Conservation (phyloP, 108 stramenopile species). For the Hondaea fermentalgiana region DNA sequence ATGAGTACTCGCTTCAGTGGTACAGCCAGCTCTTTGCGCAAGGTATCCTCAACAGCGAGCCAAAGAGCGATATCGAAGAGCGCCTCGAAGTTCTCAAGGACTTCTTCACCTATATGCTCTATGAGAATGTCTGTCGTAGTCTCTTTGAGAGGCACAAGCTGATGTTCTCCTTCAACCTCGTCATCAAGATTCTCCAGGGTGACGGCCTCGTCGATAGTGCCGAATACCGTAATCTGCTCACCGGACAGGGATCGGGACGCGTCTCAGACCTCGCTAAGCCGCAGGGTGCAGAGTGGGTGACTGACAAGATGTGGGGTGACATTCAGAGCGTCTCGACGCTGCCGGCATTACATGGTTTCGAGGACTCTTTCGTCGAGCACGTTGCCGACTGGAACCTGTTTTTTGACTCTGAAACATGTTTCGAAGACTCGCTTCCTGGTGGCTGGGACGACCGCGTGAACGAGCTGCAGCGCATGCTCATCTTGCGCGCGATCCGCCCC, state of each 20-base stretch:
- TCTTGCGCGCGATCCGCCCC: slow-evolving; percentile 42
- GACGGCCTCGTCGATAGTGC: slow-evolving; percentile 48
- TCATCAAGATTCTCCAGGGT: slow-evolving; percentile 47
- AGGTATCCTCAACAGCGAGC: slow-evolving; percentile 36
- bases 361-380: slow-evolving; percentile 29
- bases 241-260: neutral
- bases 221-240: slow-evolving; percentile 27
- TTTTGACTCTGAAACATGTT: slow-evolving; percentile 34
- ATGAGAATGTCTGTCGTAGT: slow-evolving; percentile 53
- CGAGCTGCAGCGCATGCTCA: slow-evolving; percentile 35
- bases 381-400: slow-evolving; percentile 33
- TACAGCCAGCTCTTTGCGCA: slow-evolving; percentile 43
- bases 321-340: slow-evolving; percentile 31
- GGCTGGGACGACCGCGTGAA: slow-evolving; percentile 23
- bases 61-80: slow-evolving; percentile 30
- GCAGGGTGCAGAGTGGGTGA: slow-evolving; percentile 39
- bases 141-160: slow-evolving; percentile 64
- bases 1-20: slow-evolving; percentile 50
- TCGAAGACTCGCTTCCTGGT: slow-evolving; percentile 40
- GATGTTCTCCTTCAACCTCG: slow-evolving; percentile 52
- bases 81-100: slow-evolving; percentile 34
- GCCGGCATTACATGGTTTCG: slow-evolving; percentile 32
- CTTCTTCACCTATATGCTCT: slow-evolving; percentile 51
- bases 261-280: neutral
- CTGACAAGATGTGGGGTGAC: slow-evolving; percentile 47